Percentiles rank a stretch among this genome's conserved stretches.
Conservation (phyloP, 805 yeast species). For the Trichomonascus vanleenenianus region DNA sequence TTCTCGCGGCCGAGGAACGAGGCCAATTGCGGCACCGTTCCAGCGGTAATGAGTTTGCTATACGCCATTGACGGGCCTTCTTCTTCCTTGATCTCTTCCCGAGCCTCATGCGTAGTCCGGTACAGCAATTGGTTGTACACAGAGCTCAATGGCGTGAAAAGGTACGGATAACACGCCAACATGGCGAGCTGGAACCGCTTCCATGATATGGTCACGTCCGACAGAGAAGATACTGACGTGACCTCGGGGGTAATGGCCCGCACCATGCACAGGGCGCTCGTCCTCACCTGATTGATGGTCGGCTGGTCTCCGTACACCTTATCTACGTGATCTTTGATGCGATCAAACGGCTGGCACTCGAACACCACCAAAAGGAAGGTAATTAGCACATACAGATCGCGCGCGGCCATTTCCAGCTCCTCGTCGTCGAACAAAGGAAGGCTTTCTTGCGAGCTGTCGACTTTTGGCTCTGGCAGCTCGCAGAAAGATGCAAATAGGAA, state of each 20-base stretch:
- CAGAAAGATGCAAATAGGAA: constrained; percentile 44
- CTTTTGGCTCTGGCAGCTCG: constrained; percentile 3
- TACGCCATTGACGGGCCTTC: constrained; percentile 2
- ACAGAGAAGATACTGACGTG: neutral
- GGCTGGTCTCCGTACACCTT: constrained; percentile 20
- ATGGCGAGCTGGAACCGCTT: constrained; percentile 1
- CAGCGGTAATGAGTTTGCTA: constrained; percentile 35
- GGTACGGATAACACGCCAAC: constrained; percentile 29
- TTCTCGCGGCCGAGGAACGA: constrained; percentile 28
- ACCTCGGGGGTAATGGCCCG: constrained; percentile 39
- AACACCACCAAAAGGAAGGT: constrained; percentile 42
- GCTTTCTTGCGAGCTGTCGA: constrained; percentile 6
- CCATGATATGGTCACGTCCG: neutral
- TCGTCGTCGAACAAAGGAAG: constrained; percentile 10
- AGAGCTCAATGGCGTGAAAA: constrained; percentile 20
- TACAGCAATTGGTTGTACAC: neutral
- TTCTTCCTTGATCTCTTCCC: constrained; percentile 4
- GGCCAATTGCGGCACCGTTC: constrained; percentile 35
- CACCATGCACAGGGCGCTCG: constrained; percentile 38
- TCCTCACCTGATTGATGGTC: constrained; percentile 38
- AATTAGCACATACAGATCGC: constrained; percentile 36
- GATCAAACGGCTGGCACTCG: constrained; percentile 33
- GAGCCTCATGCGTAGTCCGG: neutral
- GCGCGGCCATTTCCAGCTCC: constrained; percentile 27
- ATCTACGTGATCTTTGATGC: constrained; percentile 22